Evolutionary conservation across 805 yeast genomes (phyloP).

Genomic region (Ogataea kodamae): DNA sequence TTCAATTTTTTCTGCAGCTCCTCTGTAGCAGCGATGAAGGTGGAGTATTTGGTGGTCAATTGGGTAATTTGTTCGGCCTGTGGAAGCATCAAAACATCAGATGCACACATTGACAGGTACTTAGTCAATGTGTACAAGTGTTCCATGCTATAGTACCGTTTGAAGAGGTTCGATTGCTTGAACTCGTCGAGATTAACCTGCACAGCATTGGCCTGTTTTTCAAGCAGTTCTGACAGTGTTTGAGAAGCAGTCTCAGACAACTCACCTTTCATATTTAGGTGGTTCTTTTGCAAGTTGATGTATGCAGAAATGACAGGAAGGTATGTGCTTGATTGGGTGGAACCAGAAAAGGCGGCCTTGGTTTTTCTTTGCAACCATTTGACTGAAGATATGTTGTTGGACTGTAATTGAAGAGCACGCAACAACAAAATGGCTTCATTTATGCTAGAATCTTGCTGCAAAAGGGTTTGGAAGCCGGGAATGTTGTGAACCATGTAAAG

Average conservation of each 20-base stretch:
- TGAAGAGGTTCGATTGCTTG: conserved; percentile 6
- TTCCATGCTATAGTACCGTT: conserved; percentile 13
- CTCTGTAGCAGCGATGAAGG: conserved; percentile 18
- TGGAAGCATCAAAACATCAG: conserved; percentile 10
- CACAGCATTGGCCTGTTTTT: conserved; percentile 2
- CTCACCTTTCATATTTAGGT: conserved; percentile 5
- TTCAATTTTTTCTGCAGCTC: conserved; percentile 11
- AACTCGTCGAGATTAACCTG: conserved; percentile 8
- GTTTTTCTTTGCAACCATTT: conserved; percentile 19
- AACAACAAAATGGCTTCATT: conserved; percentile 26
- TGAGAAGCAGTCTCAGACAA: conserved; percentile 1
- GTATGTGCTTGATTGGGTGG: conserved; percentile 2
- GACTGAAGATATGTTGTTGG: conserved; percentile 10
- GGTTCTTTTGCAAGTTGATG: conserved; percentile 14
- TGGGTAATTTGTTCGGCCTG: conserved; percentile 9
- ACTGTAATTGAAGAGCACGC: conserved; percentile 22
- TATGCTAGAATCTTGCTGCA: conserved; percentile 18
- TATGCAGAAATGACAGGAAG: conserved; percentile 15
- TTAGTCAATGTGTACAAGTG: conserved; percentile 20
- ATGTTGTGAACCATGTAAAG: conserved; percentile 22
- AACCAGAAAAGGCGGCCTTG: conserved; percentile 15
- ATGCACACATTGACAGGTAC: conserved; percentile 15
- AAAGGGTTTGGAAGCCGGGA: conserved; percentile 12
- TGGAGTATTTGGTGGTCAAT: conserved; percentile 9
- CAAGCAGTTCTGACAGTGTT: conserved; percentile 7